phyloP scores from a whole-genome alignment of 2,329 filamentous ascomycete genomes.

The Epichloe gansuensis region DNA sequence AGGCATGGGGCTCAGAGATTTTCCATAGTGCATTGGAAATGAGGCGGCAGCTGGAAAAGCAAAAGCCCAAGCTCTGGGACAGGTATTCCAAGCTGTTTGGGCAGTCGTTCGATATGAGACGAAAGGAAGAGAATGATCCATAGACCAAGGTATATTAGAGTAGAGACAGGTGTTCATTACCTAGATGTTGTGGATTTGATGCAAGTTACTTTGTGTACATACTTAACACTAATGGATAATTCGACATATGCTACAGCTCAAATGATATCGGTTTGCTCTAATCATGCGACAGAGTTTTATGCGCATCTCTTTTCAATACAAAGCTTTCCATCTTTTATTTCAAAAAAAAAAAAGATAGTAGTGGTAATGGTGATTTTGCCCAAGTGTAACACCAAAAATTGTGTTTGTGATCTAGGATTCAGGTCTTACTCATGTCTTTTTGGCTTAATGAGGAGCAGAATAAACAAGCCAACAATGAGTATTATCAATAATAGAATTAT shows the following conservation, averaged over 20 bases:
- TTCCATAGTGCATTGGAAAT: conserved; percentile 14
- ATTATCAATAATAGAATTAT: conserved; percentile 81
- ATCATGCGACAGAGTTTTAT: no score
- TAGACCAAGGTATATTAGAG: no score
- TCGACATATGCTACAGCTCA: no score
- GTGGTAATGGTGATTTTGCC: background rate
- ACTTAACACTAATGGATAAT: no score
- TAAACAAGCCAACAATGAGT: conserved; percentile 76
- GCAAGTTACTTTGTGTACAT: no score
- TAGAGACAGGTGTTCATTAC: no score
- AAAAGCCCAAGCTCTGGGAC: conserved; percentile 19
- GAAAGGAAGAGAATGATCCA: background rate
- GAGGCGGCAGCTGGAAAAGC: conserved; percentile 16
- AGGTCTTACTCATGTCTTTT: conserved; percentile 33
- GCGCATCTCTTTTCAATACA: no score
- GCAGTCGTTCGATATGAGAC: background rate
- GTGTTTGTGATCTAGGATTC: background rate
- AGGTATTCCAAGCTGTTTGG: conserved; percentile 17
- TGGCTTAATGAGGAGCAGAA: conserved; percentile 70
- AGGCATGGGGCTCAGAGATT: conserved; percentile 23
- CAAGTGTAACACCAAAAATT: background rate
- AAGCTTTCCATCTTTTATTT: no score
- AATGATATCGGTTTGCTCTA: no score
- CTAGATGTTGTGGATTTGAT: no score
- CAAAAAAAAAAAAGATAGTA: background rate